Evolutionary conservation across 495 filamentous ascomycete genomes (phyloP), one percentile per base, ranked within the genome.

Genomic region (Penicillium nucicola): DNA sequence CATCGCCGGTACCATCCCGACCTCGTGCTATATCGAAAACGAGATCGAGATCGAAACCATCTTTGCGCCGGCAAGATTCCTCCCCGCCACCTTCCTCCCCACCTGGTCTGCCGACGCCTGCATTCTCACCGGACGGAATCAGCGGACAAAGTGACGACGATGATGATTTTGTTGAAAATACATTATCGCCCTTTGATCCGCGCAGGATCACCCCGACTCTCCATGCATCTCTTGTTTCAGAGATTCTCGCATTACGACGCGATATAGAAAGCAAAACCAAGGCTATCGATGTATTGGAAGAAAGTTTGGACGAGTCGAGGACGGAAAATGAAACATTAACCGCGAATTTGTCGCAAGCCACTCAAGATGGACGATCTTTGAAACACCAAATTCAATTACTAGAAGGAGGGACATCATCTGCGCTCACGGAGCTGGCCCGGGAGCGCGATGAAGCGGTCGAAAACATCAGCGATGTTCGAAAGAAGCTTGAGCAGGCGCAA

Each of bases 191-290:
- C 14, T 75, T 96, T 17, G 92, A 97, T 60, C 88, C 93, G 5
- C 83, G 91, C 43, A 79, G 92, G 15, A 96, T 99, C 58, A 97
- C 93, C 5, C 93, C 93, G 4, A 97, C 91, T 2, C 77, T 97
- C 15, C 95, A 97, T 70, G 93, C 93, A 12, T 96, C 88, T 38
- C 77, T 98, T 7, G 92, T 98, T 5, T 90, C 92, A 0, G 92
- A 98, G 65, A 98, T 98, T 52, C 79, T 97, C 19, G 82, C 84
- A 1, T 68, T 99, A 37, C 83, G 90, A 4, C 78, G 93, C 37
- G 95, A 97, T 50, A 79, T 96, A 45, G 93, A 97, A 63, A 86
- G 83, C 35, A 97, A 95, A 65, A 77, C 85, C 15, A 88, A 84
- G 53, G 77, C 88, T 25, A 91, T 99, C 35, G 89, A 95, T 64